Base-by-base conservation (phyloP, 805 yeast genomes). In the Ogataea trehaloabstinens region DNA sequence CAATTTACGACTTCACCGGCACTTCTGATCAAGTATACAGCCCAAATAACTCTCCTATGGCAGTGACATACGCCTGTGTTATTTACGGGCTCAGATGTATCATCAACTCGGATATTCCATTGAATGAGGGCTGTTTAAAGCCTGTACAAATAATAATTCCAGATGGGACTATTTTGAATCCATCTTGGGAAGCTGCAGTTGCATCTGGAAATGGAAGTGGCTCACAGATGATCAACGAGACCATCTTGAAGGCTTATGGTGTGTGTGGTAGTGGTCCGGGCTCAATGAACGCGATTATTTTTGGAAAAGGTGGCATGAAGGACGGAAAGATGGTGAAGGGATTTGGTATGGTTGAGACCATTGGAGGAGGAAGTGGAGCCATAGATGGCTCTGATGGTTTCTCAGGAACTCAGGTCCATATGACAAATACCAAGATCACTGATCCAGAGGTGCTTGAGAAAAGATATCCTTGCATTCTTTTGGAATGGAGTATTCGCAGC, bases 221-320 rank as follows among this genome's bases (percentile, higher is more conserved):
- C 1, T 82, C 95, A 2, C 96, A 89, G 63, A 73, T 95, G 48
- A 79, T 89, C 27, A 85, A 90, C 0, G 96, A 87, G 60, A 89
- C 83, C 3, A 74, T 89, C 24, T 68, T 89, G 53, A 80, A 79
- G 52, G 90, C 96, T 1, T 87, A 87, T 56, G 73, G 76, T 41
- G 83, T 86, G 4, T 80, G 85, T 55, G 95, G 95, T 2, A 95
- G 88, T 42, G 85, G 95, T 1, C 95, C 87, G 56, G 95, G 95
- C 24, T 87, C 90, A 40, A 85, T 93, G 64, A 89, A 89, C 63
- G 86, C 85, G 61, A 72, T 89, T 45, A 85, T 93, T 0, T 89
- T 87, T 65, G 96, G 95, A 30, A 31, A 33, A 32, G 31, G 31
- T 18, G 30, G 36, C 19, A 12, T 39, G 18, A 80, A 77, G 39